phyloP scores from a whole-genome alignment of 139 green algal genomes.

The Micractinium sp. region DNA sequence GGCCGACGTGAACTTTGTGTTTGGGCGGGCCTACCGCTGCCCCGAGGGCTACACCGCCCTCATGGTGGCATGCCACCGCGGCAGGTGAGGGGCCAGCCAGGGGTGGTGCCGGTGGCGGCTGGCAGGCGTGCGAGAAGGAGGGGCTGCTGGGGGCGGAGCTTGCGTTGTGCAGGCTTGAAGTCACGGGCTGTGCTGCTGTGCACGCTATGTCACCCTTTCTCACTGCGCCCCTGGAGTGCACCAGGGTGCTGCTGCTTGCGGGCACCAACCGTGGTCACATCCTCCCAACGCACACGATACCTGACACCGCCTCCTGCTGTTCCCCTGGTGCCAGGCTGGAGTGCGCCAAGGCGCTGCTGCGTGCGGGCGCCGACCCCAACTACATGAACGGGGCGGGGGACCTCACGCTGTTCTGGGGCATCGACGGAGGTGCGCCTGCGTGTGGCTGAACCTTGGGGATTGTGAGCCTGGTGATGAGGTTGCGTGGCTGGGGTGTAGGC shows the following conservation, averaged over 20 bases:
- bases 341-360: conserved; percentile 85
- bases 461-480: no score
- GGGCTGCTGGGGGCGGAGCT: not conserved
- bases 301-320: not conserved
- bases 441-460: no score
- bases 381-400: conserved; percentile 77
- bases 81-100: conserved; percentile 29
- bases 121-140: not conserved
- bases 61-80: conserved; percentile 87
- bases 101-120: not conserved
- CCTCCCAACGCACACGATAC: no score
- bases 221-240: conserved; percentile 75
- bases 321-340: conserved; percentile 66
- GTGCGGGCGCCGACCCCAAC: conserved; percentile 87
- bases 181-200: no score
- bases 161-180: not conserved
- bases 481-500: no score
- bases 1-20: conserved; percentile 96
- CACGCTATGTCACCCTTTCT: no score
- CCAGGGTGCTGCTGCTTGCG: conserved; percentile 84
- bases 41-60: conserved; percentile 92
- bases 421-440: conserved; percentile 79
- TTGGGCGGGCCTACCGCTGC: conserved; percentile 81
- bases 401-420: conserved; percentile 92
- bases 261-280: conserved; percentile 83